Evolutionary conservation across 768 basidiomycete genomes (phyloP).

Genomic region (Leccinum olivaceopallidum): DNA sequence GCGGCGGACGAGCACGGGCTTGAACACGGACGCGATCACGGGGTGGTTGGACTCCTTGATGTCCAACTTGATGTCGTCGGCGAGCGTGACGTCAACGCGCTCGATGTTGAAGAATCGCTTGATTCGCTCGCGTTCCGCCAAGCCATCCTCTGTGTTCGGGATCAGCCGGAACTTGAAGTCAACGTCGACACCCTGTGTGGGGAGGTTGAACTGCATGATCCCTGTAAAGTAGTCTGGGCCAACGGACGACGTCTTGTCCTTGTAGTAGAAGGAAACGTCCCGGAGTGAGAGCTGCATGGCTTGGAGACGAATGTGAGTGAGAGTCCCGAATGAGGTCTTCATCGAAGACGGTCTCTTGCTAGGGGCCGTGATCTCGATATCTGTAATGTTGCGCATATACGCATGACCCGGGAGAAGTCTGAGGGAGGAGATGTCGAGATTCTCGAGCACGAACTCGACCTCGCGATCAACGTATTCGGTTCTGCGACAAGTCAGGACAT

Average conservation of each 20-base stretch:
- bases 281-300: slow-evolving; percentile 62
- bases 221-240: slow-evolving; percentile 62
- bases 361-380: slow-evolving; percentile 52
- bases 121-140: slow-evolving; percentile 43
- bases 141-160: slow-evolving; percentile 45
- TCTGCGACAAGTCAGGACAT: slow-evolving; percentile 34
- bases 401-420: slow-evolving; percentile 68
- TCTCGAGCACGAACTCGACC: slow-evolving; percentile 73
- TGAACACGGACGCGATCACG: slow-evolving; percentile 60
- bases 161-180: slow-evolving; percentile 68
- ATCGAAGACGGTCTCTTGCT: slow-evolving; percentile 32
- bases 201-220: slow-evolving; percentile 59
- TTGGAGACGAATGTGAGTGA: slow-evolving; percentile 65
- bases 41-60: slow-evolving; percentile 66
- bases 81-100: slow-evolving; percentile 51
- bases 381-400: slow-evolving; percentile 71
- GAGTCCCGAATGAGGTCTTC: slow-evolving; percentile 55
- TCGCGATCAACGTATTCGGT: slow-evolving; percentile 71
- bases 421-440: slow-evolving; percentile 68
- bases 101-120: slow-evolving; percentile 63
- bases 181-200: slow-evolving; percentile 65
- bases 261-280: slow-evolving; percentile 75
- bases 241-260: slow-evolving; percentile 55
- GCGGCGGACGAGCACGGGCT: slow-evolving; percentile 56
- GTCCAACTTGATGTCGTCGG: slow-evolving; percentile 53